phyloP scores from a whole-genome alignment of 192 early-diverging fungal genomes.

The Linnemannia exigua region DNA sequence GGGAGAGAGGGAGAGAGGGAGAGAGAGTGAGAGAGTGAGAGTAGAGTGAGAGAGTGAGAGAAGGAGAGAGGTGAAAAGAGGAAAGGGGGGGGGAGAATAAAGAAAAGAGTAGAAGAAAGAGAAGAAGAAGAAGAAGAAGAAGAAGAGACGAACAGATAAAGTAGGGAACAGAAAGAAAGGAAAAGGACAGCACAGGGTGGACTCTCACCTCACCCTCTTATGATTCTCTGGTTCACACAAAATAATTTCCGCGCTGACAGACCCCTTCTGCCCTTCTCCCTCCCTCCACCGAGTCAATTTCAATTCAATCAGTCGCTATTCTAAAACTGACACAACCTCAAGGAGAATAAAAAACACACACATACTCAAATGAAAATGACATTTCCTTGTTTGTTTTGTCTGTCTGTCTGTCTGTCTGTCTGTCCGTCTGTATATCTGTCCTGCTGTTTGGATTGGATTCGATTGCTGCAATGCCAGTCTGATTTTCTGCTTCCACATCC shows the following conservation, averaged over 20 bases:
- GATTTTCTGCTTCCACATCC: too few species aligned
- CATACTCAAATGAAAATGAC: neutral
- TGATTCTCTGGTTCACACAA: neutral
- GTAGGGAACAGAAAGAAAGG: neutral
- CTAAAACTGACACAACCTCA: neutral
- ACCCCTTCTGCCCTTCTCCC: too few species aligned
- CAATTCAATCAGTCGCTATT: neutral
- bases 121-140: neutral
- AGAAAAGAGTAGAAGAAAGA: neutral
- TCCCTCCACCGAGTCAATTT: constrained; percentile 7
- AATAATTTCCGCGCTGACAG: neutral
- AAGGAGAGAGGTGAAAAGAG: neutral
- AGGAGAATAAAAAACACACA: neutral
- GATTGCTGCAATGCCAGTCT: too few species aligned
- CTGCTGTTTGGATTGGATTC: too few species aligned
- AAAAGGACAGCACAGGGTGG: neutral
- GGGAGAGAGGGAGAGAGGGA: neutral
- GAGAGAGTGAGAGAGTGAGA: neutral
- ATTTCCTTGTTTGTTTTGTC: neutral
- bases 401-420: too few species aligned
- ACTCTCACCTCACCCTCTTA: too few species aligned
- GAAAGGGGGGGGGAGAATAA: neutral
- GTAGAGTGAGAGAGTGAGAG: neutral
- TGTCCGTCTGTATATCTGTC: too few species aligned
- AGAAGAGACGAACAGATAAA: neutral